Evolutionary conservation across 2,329 filamentous ascomycete species (phyloP), one percentile per base, ranked within the genome.

Genomic region (Paracamarosporium sp.): DNA sequence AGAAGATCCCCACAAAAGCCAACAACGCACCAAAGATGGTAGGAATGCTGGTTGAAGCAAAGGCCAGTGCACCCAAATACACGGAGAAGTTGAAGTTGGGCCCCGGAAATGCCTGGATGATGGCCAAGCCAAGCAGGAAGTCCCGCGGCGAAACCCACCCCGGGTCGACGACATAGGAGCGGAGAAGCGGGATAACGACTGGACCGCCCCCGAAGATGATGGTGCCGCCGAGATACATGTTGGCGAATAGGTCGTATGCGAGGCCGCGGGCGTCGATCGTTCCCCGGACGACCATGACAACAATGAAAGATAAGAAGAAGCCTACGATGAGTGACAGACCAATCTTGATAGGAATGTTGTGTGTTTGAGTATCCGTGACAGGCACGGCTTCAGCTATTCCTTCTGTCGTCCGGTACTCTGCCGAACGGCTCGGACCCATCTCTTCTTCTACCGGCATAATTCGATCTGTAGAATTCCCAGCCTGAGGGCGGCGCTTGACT

Each of bases 151-250:
- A 85, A 0, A 92, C 89, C 89, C 89, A 92, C 6, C 87, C 86
- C 24, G 88, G 86, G 0, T 82, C 81, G 0, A 91, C 90, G 33
- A 91, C 68, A 45, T 80, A 79, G 11, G 71, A 65, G 48, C 77
- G 76, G 0, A 81, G 69, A 0, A 80, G 70, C 1, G 78, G 79
- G 47, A 81, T 80, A 0, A 81, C 79, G 24, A 80, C 79, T 2
- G 79, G 79, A 0, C 78, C 79, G 35, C 78, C 79, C 27, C 79
- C 79, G 62, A 81, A 81, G 57, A 81, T 81, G 57, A 81, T 80
- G 1, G 89, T 92, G 0, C 89, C 90, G 0, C 89, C 90, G 0
- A 92, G 85, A 66, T 89, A 91, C 76, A 92, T 84, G 71, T 90
- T 92, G 5, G 88, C 81, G 65, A 92, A 92, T 24, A 92, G 81